Percentiles rank a stretch among this genome's conserved stretches.
Evolutionary conservation across 2,329 filamentous ascomycete genomes (phyloP).

Genomic region (Aspergillus sp.): DNA sequence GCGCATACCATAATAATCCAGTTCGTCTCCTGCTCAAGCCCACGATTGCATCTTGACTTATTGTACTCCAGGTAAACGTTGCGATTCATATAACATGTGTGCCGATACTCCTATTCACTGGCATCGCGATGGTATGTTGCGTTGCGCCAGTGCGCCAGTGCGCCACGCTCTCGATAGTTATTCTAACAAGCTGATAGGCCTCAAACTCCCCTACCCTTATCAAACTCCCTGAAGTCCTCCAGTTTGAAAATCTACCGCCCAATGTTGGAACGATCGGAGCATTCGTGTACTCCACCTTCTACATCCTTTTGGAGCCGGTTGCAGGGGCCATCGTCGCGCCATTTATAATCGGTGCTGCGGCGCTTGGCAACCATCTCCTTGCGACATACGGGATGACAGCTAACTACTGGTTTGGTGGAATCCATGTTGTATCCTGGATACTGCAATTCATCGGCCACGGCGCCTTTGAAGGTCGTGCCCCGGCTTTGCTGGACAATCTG

Average conservation of each 20-base stretch:
- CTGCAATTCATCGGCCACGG: constrained; percentile 92
- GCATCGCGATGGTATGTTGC: constrained; percentile 60
- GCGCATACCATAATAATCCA: constrained; percentile 67
- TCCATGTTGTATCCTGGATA: constrained; percentile 80
- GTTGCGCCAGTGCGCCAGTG: constrained; percentile 23
- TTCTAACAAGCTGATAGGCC: constrained; percentile 45
- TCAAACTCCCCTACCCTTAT: constrained; percentile 61
- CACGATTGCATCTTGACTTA: constrained; percentile 26
- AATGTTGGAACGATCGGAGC: constrained; percentile 63
- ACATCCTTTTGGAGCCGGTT: constrained; percentile 91
- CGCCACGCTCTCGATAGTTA: background rate
- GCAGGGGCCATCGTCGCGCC: constrained; percentile 78
- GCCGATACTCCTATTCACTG: constrained; percentile 64
- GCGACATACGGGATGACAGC: constrained; percentile 63
- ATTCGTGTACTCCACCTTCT: constrained; percentile 73
- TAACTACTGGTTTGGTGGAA: constrained; percentile 68
- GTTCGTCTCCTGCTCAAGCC: constrained; percentile 45
- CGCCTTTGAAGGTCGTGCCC: constrained; percentile 82
- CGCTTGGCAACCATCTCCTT: constrained; percentile 75
- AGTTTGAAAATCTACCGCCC: constrained; percentile 61
- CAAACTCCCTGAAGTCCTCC: constrained; percentile 58
- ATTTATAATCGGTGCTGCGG: constrained; percentile 75
- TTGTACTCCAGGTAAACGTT: constrained; percentile 60
- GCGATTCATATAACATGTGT: constrained; percentile 68
- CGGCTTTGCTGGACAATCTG: constrained; percentile 87